These are phyloP conservation scores for Peniophora sp. DNA, from an alignment of 1,284 basidiomycete genomes.

Conservation along the genomic window DNA sequence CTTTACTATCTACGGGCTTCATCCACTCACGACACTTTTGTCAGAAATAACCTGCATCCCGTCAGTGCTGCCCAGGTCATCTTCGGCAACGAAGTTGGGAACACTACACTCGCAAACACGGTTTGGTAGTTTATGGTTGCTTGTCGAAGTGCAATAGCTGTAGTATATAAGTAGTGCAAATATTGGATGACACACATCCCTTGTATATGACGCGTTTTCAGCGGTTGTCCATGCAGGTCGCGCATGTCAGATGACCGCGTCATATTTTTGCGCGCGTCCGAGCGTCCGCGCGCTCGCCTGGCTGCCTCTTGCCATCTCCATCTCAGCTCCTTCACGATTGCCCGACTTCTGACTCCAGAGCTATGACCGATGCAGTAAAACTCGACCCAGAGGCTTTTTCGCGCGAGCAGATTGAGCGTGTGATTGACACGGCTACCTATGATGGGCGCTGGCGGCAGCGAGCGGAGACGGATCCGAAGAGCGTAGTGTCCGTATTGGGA, in stretches of 20 bases:
- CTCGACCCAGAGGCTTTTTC: too few species aligned
- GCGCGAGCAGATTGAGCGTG: too few species aligned
- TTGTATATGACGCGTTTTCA: neutral
- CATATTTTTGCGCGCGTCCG: neutral
- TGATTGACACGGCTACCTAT: too few species aligned
- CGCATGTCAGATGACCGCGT: neutral
- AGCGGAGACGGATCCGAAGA: too few species aligned
- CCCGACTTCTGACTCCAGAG: too few species aligned
- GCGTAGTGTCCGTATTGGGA: too few species aligned
- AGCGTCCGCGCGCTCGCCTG: too few species aligned
- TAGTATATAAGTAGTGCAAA: neutral
- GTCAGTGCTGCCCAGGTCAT: slow-evolving; percentile 23
- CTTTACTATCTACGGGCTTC: neutral
- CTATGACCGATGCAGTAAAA: too few species aligned
- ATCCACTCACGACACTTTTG: neutral
- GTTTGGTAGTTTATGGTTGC: slow-evolving; percentile 4
- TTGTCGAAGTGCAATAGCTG: too few species aligned
- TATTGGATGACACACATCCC: neutral
- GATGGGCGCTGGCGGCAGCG: too few species aligned
- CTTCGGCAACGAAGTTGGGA: slow-evolving; percentile 2
- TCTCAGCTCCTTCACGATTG: too few species aligned
- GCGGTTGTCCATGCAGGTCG: neutral
- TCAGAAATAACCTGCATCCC: slow-evolving; percentile 41
- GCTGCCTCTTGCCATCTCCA: too few species aligned
- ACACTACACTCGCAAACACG: neutral